Evolutionary conservation across 345 rosid species (phyloP).

Genomic region (Populus davidiana): DNA sequence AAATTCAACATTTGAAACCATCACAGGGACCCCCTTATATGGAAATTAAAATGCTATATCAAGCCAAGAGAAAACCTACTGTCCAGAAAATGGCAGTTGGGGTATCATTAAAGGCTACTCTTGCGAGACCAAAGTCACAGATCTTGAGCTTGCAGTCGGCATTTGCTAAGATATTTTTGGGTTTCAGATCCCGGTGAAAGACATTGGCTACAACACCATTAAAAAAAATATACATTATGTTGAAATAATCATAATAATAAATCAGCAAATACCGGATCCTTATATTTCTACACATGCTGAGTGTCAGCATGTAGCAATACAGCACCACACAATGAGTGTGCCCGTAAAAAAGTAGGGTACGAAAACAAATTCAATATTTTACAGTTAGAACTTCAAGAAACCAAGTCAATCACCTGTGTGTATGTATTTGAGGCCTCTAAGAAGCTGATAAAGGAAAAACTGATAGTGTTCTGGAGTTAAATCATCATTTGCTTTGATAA

Average conservation of each 20-base stretch:
- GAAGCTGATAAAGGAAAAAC: conserved; percentile 91
- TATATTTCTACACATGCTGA: not conserved
- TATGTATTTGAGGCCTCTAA: conserved; percentile 86
- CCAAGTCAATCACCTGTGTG: conserved; percentile 66
- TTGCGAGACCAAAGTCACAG: conserved; percentile 97
- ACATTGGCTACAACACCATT: conserved; percentile 62
- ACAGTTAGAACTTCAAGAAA: not conserved
- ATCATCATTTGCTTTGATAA: conserved; percentile 91
- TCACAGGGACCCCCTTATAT: not conserved
- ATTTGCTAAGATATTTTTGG: conserved; percentile 89
- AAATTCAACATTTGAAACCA: not conserved
- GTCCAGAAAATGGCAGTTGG: conserved; percentile 98
- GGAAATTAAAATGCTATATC: not conserved
- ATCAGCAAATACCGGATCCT: not conserved
- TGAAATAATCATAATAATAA: not conserved
- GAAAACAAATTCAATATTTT: not conserved
- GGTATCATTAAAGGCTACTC: conserved; percentile 91
- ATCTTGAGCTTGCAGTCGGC: conserved; percentile 95
- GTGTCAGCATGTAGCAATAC: not conserved
- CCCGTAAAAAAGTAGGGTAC: not conserved
- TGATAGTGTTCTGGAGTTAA: conserved; percentile 89
- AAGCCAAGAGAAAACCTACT: conserved; percentile 34
- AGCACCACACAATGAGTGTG: not conserved
- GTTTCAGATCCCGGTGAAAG: conserved; percentile 89
- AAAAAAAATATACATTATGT: not conserved